A percentile compares a stretch with the other conserved stretches of the same genome.
Conservation (phyloP, 495 filamentous ascomycete species). For the Elasticomyces elasticus region DNA sequence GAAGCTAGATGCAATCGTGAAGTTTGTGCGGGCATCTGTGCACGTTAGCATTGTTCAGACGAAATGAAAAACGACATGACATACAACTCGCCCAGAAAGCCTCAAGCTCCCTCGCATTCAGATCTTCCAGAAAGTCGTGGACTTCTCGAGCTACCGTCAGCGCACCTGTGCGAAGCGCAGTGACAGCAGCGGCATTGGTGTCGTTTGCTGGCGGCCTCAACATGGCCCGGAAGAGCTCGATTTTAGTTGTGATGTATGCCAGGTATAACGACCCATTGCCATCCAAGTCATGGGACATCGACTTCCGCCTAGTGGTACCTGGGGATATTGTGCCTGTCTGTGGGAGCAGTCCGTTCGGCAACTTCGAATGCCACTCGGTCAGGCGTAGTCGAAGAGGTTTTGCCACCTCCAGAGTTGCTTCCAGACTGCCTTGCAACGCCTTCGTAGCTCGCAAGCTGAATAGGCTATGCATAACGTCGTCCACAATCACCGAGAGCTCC, state of each 20-base stretch:
- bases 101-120: slow-evolving; percentile 16
- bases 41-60: not conserved
- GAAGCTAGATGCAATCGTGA: slow-evolving; percentile 17
- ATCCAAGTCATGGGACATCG: slow-evolving; percentile 7
- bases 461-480: slow-evolving; percentile 51
- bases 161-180: slow-evolving; percentile 13
- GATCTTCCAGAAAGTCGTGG: slow-evolving; percentile 9
- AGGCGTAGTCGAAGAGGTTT: slow-evolving; percentile 52
- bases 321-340: not conserved
- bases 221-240: slow-evolving; percentile 21
- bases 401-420: slow-evolving; percentile 50
- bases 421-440: slow-evolving; percentile 15
- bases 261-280: slow-evolving; percentile 14
- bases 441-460: slow-evolving; percentile 41
- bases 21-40: slow-evolving; percentile 18
- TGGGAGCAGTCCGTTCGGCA: slow-evolving; percentile 37
- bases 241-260: slow-evolving; percentile 19
- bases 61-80: not conserved
- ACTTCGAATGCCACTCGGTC: slow-evolving; percentile 48
- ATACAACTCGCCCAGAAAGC: slow-evolving; percentile 18
- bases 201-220: slow-evolving; percentile 5
- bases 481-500: slow-evolving; percentile 48
- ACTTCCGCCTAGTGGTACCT: not conserved
- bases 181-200: slow-evolving; percentile 3
- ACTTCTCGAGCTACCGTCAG: slow-evolving; percentile 10